These are phyloP conservation scores for Irineochytrium annulatum DNA, from an alignment of 192 early-diverging fungal species.

Conservation along the genomic window DNA sequence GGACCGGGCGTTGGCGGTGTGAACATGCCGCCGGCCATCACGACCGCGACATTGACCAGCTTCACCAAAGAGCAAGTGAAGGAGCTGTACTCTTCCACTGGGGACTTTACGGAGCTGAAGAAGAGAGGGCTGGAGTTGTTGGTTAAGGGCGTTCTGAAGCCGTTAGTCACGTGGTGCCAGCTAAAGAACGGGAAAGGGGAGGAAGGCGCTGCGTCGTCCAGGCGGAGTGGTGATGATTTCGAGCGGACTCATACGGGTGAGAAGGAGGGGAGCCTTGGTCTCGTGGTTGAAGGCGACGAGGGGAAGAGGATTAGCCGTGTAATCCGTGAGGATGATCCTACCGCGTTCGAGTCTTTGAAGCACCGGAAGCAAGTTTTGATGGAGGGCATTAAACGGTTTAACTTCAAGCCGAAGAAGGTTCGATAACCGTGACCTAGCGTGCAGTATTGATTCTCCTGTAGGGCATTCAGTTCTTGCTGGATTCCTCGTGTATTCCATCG, in stretches of 20 bases:
- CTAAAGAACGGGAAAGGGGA: constrained; percentile 16
- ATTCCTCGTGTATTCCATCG: constrained; percentile 60
- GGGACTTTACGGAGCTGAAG: constrained; percentile 49
- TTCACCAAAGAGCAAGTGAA: constrained; percentile 54
- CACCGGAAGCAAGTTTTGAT: constrained; percentile 80
- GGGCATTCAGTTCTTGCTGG: constrained; percentile 73
- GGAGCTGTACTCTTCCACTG: constrained; percentile 48
- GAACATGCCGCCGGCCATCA: constrained; percentile 41
- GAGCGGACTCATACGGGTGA: too few relatives aligned
- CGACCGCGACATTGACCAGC: constrained; percentile 42
- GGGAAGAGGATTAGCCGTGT: not conserved
- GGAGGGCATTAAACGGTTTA: constrained; percentile 76
- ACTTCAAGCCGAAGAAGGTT: constrained; percentile 80
- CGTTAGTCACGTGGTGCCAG: constrained; percentile 43
- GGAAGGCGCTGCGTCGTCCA: not conserved
- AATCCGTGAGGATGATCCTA: constrained; percentile 69
- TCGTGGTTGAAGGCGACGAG: constrained; percentile 39
- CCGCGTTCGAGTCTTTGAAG: constrained; percentile 76
- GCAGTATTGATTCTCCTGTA: constrained; percentile 10
- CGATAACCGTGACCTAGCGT: not conserved
- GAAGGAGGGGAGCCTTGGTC: constrained; percentile 23
- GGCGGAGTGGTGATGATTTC: constrained; percentile 12
- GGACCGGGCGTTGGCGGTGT: constrained; percentile 6
- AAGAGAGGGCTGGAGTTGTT: constrained; percentile 50
- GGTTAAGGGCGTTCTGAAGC: constrained; percentile 45